A percentile compares a stretch with the other conserved stretches of the same genome.
Conservation (phyloP, 768 basidiomycete genomes). For the Tylopilus subfusipes region DNA sequence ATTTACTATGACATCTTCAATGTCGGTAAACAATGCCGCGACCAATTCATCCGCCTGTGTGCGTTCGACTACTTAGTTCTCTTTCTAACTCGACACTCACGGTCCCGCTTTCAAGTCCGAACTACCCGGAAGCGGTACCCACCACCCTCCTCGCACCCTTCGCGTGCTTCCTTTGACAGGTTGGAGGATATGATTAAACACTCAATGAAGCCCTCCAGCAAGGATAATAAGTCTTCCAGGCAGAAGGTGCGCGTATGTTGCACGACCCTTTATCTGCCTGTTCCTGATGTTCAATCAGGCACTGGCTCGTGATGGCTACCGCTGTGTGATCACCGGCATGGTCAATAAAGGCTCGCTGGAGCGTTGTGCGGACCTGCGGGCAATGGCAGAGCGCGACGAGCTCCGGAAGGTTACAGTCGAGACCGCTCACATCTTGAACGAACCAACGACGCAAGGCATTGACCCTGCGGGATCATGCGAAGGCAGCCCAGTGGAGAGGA, state of each 20-base stretch:
- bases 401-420: too few relatives aligned
- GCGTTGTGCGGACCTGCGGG: not conserved
- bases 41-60: too few relatives aligned
- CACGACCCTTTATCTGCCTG: not conserved
- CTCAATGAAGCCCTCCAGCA: not conserved
- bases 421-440: too few relatives aligned
- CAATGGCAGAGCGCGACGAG: not conserved
- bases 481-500: too few relatives aligned
- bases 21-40: not conserved
- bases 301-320: not conserved
- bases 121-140: too few relatives aligned
- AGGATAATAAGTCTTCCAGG: not conserved
- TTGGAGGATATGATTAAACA: constrained; percentile 1
- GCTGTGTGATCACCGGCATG: not conserved
- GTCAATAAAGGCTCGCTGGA: not conserved
- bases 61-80: too few relatives aligned
- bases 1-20: not conserved
- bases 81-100: too few relatives aligned
- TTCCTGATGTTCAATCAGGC: not conserved
- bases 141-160: not conserved
- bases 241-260: not conserved
- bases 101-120: not conserved
- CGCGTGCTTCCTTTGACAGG: not conserved
- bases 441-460: too few relatives aligned
- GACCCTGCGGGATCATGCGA: too few relatives aligned